A percentile compares a stretch with the other conserved stretches of the same genome.
These are phyloP conservation scores for Lentithecium fluviatile DNA, from an alignment of 495 filamentous ascomycete genomes.

Conservation along the genomic window DNA sequence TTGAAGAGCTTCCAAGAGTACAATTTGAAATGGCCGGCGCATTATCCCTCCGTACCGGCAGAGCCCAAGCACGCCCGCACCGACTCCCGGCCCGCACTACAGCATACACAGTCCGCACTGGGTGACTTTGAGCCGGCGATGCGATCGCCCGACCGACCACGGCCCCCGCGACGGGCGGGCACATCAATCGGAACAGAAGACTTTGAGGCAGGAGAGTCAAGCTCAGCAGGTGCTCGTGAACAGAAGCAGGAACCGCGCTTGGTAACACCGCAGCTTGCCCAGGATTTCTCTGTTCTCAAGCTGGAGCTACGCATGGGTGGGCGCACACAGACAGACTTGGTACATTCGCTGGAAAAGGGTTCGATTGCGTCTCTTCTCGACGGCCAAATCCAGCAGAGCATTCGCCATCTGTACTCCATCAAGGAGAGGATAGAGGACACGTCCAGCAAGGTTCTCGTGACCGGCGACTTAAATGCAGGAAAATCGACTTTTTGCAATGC, in stretches of 20 bases:
- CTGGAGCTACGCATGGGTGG: slow-evolving; percentile 87
- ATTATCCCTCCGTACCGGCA: slow-evolving; percentile 84
- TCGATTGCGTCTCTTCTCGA: slow-evolving; percentile 88
- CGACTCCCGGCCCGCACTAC: slow-evolving; percentile 42
- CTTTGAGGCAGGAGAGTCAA: slow-evolving; percentile 65
- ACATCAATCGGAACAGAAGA: slow-evolving; percentile 65
- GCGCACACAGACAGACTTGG: slow-evolving; percentile 81
- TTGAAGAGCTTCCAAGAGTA: slow-evolving; percentile 77
- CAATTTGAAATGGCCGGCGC: slow-evolving; percentile 89
- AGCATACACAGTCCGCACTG: slow-evolving; percentile 43
- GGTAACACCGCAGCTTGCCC: slow-evolving; percentile 87
- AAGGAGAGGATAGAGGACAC: slow-evolving; percentile 96
- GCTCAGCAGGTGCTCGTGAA: slow-evolving; percentile 61
- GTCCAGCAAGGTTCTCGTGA: slow-evolving; percentile 95
- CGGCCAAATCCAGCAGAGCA: slow-evolving; percentile 87
- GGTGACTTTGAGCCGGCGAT: slow-evolving; percentile 41
- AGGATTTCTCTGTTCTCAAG: slow-evolving; percentile 94
- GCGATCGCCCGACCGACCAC: slow-evolving; percentile 49
- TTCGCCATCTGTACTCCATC: slow-evolving; percentile 81
- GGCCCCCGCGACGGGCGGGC: slow-evolving; percentile 62
- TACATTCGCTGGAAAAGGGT: slow-evolving; percentile 91
- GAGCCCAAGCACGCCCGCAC: slow-evolving; percentile 35
- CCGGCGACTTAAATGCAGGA: slow-evolving; percentile 93
- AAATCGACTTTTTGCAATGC: slow-evolving; percentile 99
- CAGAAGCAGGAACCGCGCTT: slow-evolving; percentile 65